Conservation (phyloP, 2,329 filamentous ascomycete genomes). For the Colletotrichum sp. region DNA sequence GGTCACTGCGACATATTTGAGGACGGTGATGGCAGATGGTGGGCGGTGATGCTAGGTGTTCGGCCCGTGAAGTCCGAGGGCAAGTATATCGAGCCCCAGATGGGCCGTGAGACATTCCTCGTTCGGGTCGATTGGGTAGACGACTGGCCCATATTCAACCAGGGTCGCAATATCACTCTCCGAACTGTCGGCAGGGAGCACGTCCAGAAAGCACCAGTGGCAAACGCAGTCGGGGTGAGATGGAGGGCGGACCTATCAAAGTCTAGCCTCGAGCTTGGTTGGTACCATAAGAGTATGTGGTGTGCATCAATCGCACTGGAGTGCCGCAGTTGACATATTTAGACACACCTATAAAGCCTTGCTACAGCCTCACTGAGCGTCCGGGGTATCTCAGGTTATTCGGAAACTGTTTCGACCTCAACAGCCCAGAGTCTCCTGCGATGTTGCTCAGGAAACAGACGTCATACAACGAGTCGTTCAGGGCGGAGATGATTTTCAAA, state of each 20-base stretch:
- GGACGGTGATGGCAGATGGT: constrained; percentile 49
- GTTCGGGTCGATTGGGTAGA: constrained; percentile 54
- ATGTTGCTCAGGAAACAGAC: constrained; percentile 61
- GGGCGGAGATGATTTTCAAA: constrained; percentile 48
- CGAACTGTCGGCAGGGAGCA: constrained; percentile 34
- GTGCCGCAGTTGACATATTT: neutral
- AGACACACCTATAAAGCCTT: constrained; percentile 53
- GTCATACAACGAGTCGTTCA: constrained; percentile 45
- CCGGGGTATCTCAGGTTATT: constrained; percentile 51
- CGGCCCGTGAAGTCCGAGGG: constrained; percentile 36
- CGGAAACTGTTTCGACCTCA: constrained; percentile 57
- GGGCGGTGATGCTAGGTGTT: constrained; percentile 52
- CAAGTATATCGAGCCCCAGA: constrained; percentile 42
- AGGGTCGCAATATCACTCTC: constrained; percentile 47
- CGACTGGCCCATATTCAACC: constrained; percentile 57
- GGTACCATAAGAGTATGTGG: constrained; percentile 41
- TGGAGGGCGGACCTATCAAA: constrained; percentile 39
- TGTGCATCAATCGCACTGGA: neutral
- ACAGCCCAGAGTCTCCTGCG: constrained; percentile 53
- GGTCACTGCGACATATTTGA: constrained; percentile 55
- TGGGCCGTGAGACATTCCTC: constrained; percentile 55
- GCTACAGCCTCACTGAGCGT: constrained; percentile 50
- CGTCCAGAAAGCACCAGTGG: constrained; percentile 20
- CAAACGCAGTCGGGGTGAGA: constrained; percentile 34
- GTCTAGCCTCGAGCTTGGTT: constrained; percentile 36